Conservation (phyloP, 345 rosid species). For the Hypericum androsaemum region DNA sequence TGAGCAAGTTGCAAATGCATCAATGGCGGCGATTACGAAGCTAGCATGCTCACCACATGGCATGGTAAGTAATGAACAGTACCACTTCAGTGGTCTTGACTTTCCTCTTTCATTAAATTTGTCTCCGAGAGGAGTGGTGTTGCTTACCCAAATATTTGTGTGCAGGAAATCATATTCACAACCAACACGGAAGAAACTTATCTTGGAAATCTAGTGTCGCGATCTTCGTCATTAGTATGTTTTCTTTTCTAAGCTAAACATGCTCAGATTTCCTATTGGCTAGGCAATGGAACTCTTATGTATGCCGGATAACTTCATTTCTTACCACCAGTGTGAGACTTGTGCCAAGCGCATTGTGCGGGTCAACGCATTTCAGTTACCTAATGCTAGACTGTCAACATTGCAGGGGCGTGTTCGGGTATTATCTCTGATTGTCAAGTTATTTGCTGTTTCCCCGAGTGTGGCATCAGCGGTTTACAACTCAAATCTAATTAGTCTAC, state of each 20-base stretch:
- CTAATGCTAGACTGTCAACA: too few species aligned
- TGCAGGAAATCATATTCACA: constrained; percentile 61
- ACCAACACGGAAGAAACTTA: constrained; percentile 37
- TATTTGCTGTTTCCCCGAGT: constrained; percentile 61
- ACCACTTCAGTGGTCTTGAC: not conserved
- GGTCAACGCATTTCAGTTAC: too few species aligned
- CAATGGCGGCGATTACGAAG: constrained; percentile 54
- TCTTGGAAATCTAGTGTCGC: constrained; percentile 55
- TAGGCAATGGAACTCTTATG: too few species aligned
- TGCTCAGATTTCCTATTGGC: constrained; percentile 3
- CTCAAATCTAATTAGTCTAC: constrained; percentile 54
- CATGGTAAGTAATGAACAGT: constrained; percentile 37
- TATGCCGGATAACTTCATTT: too few species aligned
- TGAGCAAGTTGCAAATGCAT: constrained; percentile 69
- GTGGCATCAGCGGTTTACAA: constrained; percentile 56
- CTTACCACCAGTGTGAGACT: too few species aligned
- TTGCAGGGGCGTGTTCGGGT: constrained; percentile 78
- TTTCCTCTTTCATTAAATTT: not conserved
- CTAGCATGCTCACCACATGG: constrained; percentile 57
- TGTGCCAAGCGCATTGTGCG: too few species aligned
- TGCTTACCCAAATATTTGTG: not conserved
- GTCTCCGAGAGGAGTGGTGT: not conserved
- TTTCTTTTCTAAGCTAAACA: not conserved
- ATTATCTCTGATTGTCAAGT: constrained; percentile 74
- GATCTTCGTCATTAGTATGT: constrained; percentile 62